Evolutionary conservation across 768 basidiomycete species (phyloP), one percentile per base, ranked within the genome.

Genomic region (Lactarius akahatsu): DNA sequence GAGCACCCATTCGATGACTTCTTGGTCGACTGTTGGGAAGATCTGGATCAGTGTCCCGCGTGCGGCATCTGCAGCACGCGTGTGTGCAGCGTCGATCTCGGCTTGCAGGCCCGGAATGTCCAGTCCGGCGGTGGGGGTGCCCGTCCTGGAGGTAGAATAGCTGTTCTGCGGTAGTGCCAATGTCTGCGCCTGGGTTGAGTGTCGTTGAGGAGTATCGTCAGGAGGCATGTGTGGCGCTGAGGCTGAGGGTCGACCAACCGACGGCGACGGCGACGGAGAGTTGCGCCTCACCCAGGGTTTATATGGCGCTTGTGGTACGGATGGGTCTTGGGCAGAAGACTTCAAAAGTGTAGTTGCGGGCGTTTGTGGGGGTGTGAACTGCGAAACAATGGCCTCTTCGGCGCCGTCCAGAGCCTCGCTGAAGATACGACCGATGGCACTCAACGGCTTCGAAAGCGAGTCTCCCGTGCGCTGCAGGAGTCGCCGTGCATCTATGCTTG

Each of bases 381-480:
- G 69, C 15, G 61, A 10, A 4, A 18, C 41, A 9, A 69, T 32
- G 1, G 23, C 64, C 69, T 85, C 86, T 68, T 89, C 87, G 0
- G 83, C 85, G 41, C 84, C 83, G 71, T 93, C 91, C 13, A 94
- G 77, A 0, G 92, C 93, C 55, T 91, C 91, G 67, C 85, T 91
- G 74, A 96, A 89, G 67, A 97, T 94, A 60, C 91, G 86, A 20
- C 93, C 85, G 59, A 97, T 90, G 1, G 94, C 92, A 69, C 80
- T 91, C n/a, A 97, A 82, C 3, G 94, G 94, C 74, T 94, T 94
- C 9, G 91, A 94, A 64, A 96, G 89, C 0, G 86, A 91, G 73
- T 94, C 92, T 9, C 94, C 93, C 0, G 95, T 96, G 74, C 90
- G 91, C 76, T 94, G 94, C 54, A 96, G 81, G 36, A 96, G 83